Conservation (phyloP, 768 basidiomycete genomes). For the Tulasnella sp. region DNA sequence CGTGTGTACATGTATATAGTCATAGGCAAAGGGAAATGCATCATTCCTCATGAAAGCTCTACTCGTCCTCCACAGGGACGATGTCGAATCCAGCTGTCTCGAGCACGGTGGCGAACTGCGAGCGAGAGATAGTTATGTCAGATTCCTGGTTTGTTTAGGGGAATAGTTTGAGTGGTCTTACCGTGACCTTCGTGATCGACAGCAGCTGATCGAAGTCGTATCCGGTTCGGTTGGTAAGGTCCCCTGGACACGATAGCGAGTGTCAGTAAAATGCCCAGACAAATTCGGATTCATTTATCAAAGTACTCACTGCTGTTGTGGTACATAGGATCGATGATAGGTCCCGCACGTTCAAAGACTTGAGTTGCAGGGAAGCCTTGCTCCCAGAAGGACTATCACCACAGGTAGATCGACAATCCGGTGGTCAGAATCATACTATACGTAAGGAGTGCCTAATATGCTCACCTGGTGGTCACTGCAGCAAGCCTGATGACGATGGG, state of each 20-base stretch:
- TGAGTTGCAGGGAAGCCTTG: conserved; percentile 84
- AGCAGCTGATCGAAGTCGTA: conserved; percentile 81
- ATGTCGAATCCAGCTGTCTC: conserved; percentile 53
- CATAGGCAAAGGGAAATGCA: not conserved
- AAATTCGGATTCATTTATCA: too few species aligned
- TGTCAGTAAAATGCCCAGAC: too few species aligned
- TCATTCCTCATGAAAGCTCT: not conserved
- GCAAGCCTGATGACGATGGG: conserved; percentile 54
- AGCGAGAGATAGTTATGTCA: not conserved
- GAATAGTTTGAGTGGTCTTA: conserved; percentile 37
- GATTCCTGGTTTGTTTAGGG: not conserved
- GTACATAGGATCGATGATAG: conserved; percentile 85
- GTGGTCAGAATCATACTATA: not conserved
- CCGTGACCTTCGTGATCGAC: conserved; percentile 85
- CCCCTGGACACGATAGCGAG: conserved; percentile 47
- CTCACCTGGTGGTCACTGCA: conserved; percentile 87
- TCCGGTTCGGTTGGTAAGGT: conserved; percentile 71
- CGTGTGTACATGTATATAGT: not conserved
- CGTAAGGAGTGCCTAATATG: not conserved
- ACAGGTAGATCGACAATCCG: too few species aligned
- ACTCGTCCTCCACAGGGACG: conserved; percentile 7
- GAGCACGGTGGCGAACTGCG: conserved; percentile 60
- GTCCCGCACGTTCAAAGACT: conserved; percentile 82
- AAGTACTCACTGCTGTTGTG: conserved; percentile 64
- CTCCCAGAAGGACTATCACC: conserved; percentile 63